Percentiles rank a stretch among this genome's conserved stretches.
These are phyloP conservation scores for Venturia effusa DNA, from an alignment of 2,329 filamentous ascomycete genomes.

Conservation along the genomic window DNA sequence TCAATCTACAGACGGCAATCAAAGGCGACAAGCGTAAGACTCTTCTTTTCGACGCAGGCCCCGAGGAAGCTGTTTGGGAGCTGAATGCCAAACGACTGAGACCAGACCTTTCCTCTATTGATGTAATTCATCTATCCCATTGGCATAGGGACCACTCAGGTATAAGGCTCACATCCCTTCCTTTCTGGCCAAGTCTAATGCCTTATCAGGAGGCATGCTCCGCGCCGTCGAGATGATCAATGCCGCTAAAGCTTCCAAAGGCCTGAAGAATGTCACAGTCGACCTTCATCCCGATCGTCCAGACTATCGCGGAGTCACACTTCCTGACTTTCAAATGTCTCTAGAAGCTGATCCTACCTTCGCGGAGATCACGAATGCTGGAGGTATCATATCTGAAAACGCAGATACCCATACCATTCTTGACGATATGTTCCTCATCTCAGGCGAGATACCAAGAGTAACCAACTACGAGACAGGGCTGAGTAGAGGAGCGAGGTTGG, in stretches of 20 bases:
- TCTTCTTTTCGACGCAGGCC: slow-evolving; percentile 44
- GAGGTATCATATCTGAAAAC: slow-evolving; percentile 30
- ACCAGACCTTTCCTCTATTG: slow-evolving; percentile 33
- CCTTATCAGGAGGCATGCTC: slow-evolving; percentile 34
- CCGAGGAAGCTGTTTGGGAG: slow-evolving; percentile 41
- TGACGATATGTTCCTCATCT: slow-evolving; percentile 42
- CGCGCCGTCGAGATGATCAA: slow-evolving; percentile 39
- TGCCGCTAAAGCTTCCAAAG: slow-evolving; percentile 19
- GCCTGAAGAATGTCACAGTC: slow-evolving; percentile 15
- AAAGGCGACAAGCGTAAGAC: slow-evolving; percentile 34
- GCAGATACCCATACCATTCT: slow-evolving; percentile 34
- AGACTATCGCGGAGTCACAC: slow-evolving; percentile 37
- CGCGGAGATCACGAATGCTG: slow-evolving; percentile 34
- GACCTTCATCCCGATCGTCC: slow-evolving; percentile 45
- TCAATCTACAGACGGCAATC: slow-evolving; percentile 31
- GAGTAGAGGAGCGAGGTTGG: slow-evolving; percentile 34
- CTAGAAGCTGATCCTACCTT: slow-evolving; percentile 44
- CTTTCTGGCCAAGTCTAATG: not conserved
- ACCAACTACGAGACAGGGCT: slow-evolving; percentile 41
- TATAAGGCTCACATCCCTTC: not conserved
- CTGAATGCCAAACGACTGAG: slow-evolving; percentile 36
- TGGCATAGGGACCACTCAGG: slow-evolving; percentile 48
- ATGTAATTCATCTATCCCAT: slow-evolving; percentile 40
- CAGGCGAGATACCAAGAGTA: slow-evolving; percentile 40
- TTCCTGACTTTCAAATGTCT: slow-evolving; percentile 32